Evolutionary conservation across 371 early-diverging fungal species (phyloP).

Genomic region (Massospora cicadina): DNA sequence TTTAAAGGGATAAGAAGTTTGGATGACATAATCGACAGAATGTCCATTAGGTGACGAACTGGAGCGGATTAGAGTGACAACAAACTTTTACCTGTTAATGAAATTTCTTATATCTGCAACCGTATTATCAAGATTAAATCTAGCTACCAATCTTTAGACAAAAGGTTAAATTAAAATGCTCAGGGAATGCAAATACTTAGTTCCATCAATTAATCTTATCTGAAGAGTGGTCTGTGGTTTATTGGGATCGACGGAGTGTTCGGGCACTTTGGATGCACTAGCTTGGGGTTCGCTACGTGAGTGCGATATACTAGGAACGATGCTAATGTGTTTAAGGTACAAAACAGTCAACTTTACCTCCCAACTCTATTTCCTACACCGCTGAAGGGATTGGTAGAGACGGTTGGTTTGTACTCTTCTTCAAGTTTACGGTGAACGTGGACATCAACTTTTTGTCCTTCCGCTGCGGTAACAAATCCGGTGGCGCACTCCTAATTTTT

Average conservation of each 20-base stretch:
- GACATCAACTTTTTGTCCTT: constrained; percentile 84
- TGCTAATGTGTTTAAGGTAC: constrained; percentile 8
- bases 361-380: constrained; percentile 80
- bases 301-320: constrained; percentile 22
- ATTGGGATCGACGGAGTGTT: constrained; percentile 51
- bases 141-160: constrained; percentile 50
- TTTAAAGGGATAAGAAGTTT: constrained; percentile 33
- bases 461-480: constrained; percentile 64
- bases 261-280: constrained; percentile 19
- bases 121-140: constrained; percentile 80
- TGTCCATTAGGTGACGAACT: constrained; percentile 7
- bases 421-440: constrained; percentile 60
- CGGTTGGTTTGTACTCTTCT: constrained; percentile 73
- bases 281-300: no score
- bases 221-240: constrained; percentile 56
- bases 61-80: background rate
- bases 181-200: constrained; percentile 21
- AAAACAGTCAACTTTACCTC: constrained; percentile 14
- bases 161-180: constrained; percentile 1
- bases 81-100: constrained; percentile 35
- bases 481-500: constrained; percentile 29
- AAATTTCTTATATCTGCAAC: constrained; percentile 61
- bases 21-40: constrained; percentile 1
- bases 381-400: constrained; percentile 56
- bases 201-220: constrained; percentile 80